Percentiles rank a stretch among this genome's conserved stretches.
Evolutionary conservation across 129 eudicot genomes (phyloP).

Genomic region (Flaveria bidentis): DNA sequence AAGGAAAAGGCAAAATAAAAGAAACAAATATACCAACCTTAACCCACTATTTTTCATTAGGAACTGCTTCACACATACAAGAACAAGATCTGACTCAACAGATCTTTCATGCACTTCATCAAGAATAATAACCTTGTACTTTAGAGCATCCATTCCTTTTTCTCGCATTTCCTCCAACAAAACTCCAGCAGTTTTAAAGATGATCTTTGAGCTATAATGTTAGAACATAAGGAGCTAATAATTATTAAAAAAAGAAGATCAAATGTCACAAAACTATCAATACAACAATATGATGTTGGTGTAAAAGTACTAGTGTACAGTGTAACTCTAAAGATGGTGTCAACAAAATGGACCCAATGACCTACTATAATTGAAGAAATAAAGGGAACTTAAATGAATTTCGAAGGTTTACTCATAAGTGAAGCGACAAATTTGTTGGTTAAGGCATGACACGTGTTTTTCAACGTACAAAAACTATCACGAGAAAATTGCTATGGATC

Average conservation of each 20-base stretch:
- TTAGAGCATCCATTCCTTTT: constrained; percentile 78
- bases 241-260: neutral
- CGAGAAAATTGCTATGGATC: neutral
- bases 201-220: constrained; percentile 72
- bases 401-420: constrained; percentile 9
- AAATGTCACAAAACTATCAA: neutral
- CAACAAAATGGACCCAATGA: constrained; percentile 5
- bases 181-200: constrained; percentile 99
- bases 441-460: neutral
- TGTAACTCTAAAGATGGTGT: neutral
- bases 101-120: constrained; percentile 99
- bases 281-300: neutral
- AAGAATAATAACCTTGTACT: constrained; percentile 86
- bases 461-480: constrained; percentile 15
- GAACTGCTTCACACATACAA: constrained; percentile 91
- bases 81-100: constrained; percentile 97
- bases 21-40: constrained; percentile 49
- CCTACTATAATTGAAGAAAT: neutral
- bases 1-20: neutral
- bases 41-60: constrained; percentile 60
- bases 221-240: neutral
- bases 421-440: constrained; percentile 5
- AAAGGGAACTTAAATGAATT: neutral
- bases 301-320: neutral
- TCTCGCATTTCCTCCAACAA: constrained; percentile 96